Conservation (phyloP, 1,284 basidiomycete genomes). For the Apiotrichum veenhuisii region DNA sequence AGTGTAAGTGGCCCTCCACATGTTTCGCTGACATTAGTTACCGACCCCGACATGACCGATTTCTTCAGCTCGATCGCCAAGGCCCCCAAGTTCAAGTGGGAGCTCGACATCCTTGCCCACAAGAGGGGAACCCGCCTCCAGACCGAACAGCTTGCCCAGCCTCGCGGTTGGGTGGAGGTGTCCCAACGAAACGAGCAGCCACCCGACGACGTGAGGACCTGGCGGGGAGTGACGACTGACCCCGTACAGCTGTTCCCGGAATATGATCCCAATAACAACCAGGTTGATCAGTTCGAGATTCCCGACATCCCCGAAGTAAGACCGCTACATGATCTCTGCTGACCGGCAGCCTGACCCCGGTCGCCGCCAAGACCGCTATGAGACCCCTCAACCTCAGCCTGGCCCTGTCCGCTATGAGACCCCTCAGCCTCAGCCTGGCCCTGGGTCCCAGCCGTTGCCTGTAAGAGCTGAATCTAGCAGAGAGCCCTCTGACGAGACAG, state of each 20-base stretch:
- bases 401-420: no score
- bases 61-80: slow-evolving; percentile 22
- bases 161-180: not conserved
- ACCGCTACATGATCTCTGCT: no score
- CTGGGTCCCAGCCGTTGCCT: not conserved
- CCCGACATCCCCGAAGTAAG: no score
- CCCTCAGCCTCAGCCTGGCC: no score
- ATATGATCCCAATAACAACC: not conserved
- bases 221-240: no score
- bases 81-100: slow-evolving; percentile 31
- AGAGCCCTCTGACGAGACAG: not conserved
- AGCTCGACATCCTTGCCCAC: slow-evolving; percentile 19
- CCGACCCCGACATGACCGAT: slow-evolving; percentile 28
- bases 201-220: not conserved
- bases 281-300: no score
- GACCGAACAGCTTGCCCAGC: not conserved
- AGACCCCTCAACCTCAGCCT: no score
- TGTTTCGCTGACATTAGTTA: slow-evolving; percentile 21
- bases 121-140: not conserved
- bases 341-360: no score
- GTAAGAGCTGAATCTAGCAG: not conserved
- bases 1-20: slow-evolving; percentile 18
- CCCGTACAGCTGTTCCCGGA: not conserved
- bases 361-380: no score
- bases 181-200: not conserved